Base-by-base conservation (phyloP, 306 rosid species). In the Trifolium dubium region DNA sequence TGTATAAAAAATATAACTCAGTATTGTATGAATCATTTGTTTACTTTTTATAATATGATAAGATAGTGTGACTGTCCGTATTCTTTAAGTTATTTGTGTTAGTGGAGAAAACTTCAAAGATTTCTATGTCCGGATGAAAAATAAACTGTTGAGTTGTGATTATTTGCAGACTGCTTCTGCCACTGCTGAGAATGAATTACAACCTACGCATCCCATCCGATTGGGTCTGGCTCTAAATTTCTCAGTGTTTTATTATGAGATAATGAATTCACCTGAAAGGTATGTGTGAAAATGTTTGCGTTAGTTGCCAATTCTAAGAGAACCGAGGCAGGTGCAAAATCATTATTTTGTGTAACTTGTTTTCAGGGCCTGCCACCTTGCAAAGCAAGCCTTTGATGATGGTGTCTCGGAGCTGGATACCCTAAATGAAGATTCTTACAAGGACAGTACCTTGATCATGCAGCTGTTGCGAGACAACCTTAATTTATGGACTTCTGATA, bases 241-340 rank as follows among this genome's bases (percentile, higher is more conserved):
- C 80, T 91, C 92, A 1, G 92, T 91, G 85, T 88, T 91, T 83
- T 91, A 88, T 84, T 91, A 85, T 81, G 97, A 91, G 77, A 91
- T 87, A 77, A n/a, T 91, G 89, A 87, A 89, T 83, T 84, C 90
- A 62, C 86, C 92, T 43, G 91, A 89, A 84, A 89, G 92, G 97
- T 91, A 76, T 64, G 83, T 19, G 80, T 23, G 2, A 28, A 73
- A 41, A 72, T 7, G 61, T 29, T 55, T 80, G 9, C 35, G 54
- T 41, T 64, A 54, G 37, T 35, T 23, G 23, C 23, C 23, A 23
- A 23, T 23, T 23, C 23, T 23, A 23, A 23, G 14, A 54, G 34
- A 7, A 14, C 13, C 63, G 54, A 5, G 46, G 29, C 17, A 2
- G 30, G 31, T 7, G 56, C 43, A 63, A 59, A 51, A 76, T 72